Base-by-base conservation (phyloP, 495 filamentous ascomycete genomes). In the Lophium mytilinum region DNA sequence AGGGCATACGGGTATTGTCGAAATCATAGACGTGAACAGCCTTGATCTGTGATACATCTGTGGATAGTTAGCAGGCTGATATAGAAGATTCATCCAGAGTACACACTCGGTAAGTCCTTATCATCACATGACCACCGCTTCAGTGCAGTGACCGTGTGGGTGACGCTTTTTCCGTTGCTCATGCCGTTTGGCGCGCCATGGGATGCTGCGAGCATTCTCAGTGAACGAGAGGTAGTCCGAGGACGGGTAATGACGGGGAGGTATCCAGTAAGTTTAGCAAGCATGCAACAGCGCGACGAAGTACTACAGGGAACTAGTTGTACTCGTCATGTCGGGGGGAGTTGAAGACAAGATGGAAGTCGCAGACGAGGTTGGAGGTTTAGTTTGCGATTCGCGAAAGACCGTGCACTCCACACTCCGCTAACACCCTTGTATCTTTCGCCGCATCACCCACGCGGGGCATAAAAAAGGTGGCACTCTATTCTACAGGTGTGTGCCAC, bases 11-110 rank as follows among this genome's bases (percentile, higher is more conserved):
- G 39, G 93, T 99, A 66, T 99, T 97, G 68, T 99, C 93, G 69
- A 99, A 99, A 72, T 99, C 93, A 75, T 97, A 99, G 56, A 99
- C 79, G 68, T 99, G 93, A 51, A 99, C 83, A 7, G 81, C 69
- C 67, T 81, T 88, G 66, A 97, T 85, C 63, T 80, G 76, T 17
- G 85, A 77, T 17, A 82, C 74, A 53, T 78, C 82, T 84, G 57
- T 5, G 52, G 24, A 41, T 21, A 18, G n/a, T 36, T 12, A 63
- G 58, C 17, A 62, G 53, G 42, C 15, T n/a, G 7, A 21, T 3
- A 30, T 36, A 42, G 19, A 45, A 62, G 39, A 61, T 7, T 8
- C 54, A 18, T n/a, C 21, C 35, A 40, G 17, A 56, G 18, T 5
- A 53, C n/a, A 24, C 63, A 83, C 80, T 69, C 58, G 90, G 90